A percentile compares a stretch with the other conserved stretches of the same genome.
These are phyloP conservation scores for Cyberlindnera maclurae DNA, from an alignment of 805 yeast genomes.

Conservation along the genomic window DNA sequence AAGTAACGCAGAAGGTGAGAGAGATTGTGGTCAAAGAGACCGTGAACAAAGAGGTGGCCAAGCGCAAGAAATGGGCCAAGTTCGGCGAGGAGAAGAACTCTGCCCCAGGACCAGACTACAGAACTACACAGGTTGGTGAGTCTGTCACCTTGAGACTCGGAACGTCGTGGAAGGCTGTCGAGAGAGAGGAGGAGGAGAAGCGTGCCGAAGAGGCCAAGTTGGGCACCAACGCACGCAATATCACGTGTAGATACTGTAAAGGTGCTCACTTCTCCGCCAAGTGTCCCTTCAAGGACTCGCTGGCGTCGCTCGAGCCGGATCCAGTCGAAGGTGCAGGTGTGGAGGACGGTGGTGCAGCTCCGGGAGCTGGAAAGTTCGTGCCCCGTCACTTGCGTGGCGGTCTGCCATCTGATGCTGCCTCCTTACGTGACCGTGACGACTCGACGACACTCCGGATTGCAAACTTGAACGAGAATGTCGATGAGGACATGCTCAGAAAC, in stretches of 20 bases:
- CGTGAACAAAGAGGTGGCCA: slow-evolving; percentile 83
- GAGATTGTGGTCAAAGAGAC: slow-evolving; percentile 70
- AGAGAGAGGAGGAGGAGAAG: slow-evolving; percentile 59
- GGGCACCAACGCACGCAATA: slow-evolving; percentile 36
- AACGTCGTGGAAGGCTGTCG: slow-evolving; percentile 70
- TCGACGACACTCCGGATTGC: slow-evolving; percentile 82
- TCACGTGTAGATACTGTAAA: slow-evolving; percentile 84
- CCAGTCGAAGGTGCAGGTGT: slow-evolving; percentile 30
- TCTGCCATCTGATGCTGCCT: slow-evolving; percentile 26
- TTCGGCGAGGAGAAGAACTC: slow-evolving; percentile 74
- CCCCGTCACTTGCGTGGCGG: slow-evolving; percentile 53
- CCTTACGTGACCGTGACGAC: slow-evolving; percentile 67
- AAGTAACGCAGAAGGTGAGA: slow-evolving; percentile 78
- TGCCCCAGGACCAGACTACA: slow-evolving; percentile 80
- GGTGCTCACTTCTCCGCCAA: slow-evolving; percentile 90
- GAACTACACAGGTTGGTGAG: slow-evolving; percentile 86
- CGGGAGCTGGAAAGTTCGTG: slow-evolving; percentile 46
- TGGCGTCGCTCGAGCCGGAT: slow-evolving; percentile 34
- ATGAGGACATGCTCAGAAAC: slow-evolving; percentile 70
- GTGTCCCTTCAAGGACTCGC: slow-evolving; percentile 92
- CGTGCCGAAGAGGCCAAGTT: slow-evolving; percentile 40
- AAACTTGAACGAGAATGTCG: slow-evolving; percentile 79
- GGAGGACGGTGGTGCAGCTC: slow-evolving; percentile 31
- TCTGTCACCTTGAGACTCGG: slow-evolving; percentile 70
- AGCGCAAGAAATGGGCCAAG: slow-evolving; percentile 79